These are phyloP conservation scores for Colletotrichum incanum DNA, from an alignment of 2,329 filamentous ascomycete genomes.

Conservation along the genomic window DNA sequence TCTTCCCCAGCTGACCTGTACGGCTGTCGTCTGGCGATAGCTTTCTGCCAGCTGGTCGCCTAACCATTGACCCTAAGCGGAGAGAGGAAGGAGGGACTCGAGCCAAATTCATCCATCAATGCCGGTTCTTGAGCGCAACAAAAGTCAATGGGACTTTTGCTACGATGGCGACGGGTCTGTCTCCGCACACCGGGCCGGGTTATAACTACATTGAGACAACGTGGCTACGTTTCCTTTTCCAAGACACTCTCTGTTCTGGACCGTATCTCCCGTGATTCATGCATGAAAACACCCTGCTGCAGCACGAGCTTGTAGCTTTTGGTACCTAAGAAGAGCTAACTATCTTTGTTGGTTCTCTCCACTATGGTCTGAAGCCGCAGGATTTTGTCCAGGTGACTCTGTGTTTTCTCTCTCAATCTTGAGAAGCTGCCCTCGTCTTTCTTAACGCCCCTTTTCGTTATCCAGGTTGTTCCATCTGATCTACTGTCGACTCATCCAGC, in stretches of 20 bases:
- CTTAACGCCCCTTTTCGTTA: background rate
- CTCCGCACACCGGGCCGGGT: background rate
- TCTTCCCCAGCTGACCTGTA: background rate
- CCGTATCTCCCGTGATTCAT: conserved; percentile 8
- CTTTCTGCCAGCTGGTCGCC: background rate
- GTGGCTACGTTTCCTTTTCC: background rate
- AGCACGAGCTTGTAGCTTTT: conserved; percentile 7
- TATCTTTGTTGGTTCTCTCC: conserved; percentile 26
- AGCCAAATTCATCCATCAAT: background rate
- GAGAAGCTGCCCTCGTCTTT: background rate
- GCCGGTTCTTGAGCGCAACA: background rate
- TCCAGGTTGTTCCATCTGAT: background rate
- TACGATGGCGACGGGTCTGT: background rate
- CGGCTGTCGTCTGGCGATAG: background rate
- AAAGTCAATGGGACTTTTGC: background rate
- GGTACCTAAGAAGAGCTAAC: conserved; percentile 18
- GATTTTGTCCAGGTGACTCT: conserved; percentile 19
- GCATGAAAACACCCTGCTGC: conserved; percentile 16
- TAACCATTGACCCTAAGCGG: too few species aligned
- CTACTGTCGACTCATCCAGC: background rate
- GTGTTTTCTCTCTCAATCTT: background rate
- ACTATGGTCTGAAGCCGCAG: conserved; percentile 14
- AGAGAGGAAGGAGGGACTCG: background rate
- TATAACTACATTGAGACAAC: conserved; percentile 5
- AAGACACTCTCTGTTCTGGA: conserved; percentile 1